A percentile compares a stretch with the other conserved stretches of the same genome.
phyloP scores from a whole-genome alignment of 768 basidiomycete genomes.

The Phylloporus arenicola region DNA sequence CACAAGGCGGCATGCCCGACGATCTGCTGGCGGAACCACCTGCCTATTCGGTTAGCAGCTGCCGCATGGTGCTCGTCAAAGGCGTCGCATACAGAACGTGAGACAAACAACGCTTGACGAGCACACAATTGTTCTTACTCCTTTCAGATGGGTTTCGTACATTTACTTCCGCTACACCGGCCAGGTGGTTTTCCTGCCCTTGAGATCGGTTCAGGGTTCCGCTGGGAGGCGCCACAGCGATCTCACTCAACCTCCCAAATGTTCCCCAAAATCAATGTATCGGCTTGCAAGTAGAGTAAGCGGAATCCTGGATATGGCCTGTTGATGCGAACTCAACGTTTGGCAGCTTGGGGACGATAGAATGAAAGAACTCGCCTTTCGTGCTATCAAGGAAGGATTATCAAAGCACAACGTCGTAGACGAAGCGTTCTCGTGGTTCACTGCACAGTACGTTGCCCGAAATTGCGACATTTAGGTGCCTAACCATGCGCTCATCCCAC shows the following conservation, averaged over 20 bases:
- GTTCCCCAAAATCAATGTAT: constrained; percentile 38
- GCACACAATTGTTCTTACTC: neutral
- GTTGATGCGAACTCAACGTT: neutral
- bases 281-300: constrained; percentile 28
- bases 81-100: constrained; percentile 27
- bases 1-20: neutral
- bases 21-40: constrained; percentile 14
- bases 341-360: constrained; percentile 23
- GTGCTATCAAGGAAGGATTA: constrained; percentile 21
- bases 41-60: constrained; percentile 18
- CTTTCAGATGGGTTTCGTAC: constrained; percentile 24
- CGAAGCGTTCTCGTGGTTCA: constrained; percentile 30
- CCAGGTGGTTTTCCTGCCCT: constrained; percentile 19
- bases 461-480: neutral
- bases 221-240: neutral
- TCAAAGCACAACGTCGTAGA: constrained; percentile 24
- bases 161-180: constrained; percentile 30
- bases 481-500: neutral
- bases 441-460: constrained; percentile 22
- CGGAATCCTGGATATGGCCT: neutral
- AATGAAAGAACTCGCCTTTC: constrained; percentile 22
- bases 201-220: constrained; percentile 17
- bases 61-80: constrained; percentile 26
- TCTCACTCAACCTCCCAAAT: constrained; percentile 5
- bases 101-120: neutral